phyloP scores from a whole-genome alignment of 805 yeast species.

The Jamesozyma gamospora region DNA sequence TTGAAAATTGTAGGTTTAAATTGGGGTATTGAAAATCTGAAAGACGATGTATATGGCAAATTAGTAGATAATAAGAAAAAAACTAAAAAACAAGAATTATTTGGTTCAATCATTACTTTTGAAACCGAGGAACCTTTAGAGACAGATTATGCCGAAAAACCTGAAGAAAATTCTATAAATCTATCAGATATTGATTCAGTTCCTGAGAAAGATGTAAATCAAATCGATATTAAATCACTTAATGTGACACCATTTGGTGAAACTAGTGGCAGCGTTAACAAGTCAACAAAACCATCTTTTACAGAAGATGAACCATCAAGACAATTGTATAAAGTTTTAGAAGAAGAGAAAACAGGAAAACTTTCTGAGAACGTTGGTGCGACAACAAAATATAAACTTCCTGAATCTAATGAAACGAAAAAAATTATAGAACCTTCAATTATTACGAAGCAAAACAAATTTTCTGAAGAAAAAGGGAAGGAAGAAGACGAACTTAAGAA shows the following conservation, averaged over 20 bases:
- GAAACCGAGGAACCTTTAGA: constrained; percentile 16
- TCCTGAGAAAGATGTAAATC: background rate
- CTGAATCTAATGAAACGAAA: constrained; percentile 1
- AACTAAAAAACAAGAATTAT: constrained; percentile 12
- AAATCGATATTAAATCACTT: background rate
- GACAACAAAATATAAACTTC: constrained; percentile 1
- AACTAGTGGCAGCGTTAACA: background rate
- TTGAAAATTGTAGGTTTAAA: constrained; percentile 48
- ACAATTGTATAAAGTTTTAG: constrained; percentile 15
- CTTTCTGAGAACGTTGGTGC: background rate
- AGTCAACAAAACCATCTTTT: background rate
- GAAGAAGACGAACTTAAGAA: constrained; percentile 10
- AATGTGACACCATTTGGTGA: background rate
- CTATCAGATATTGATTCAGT: constrained; percentile 5
- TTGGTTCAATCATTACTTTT: constrained; percentile 27
- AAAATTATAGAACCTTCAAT: background rate
- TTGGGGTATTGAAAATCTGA: constrained; percentile 33
- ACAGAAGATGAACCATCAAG: constrained; percentile 5
- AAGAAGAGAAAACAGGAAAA: constrained; percentile 5
- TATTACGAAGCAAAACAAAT: background rate
- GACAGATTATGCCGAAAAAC: background rate
- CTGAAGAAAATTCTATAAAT: constrained; percentile 6
- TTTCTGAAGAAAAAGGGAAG: constrained; percentile 1
- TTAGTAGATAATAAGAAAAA: constrained; percentile 1
- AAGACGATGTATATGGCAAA: constrained; percentile 28